Percentiles rank a stretch among this genome's conserved stretches.
Conservation (phyloP, 495 filamentous ascomycete species). For the Echria macrotheca region DNA sequence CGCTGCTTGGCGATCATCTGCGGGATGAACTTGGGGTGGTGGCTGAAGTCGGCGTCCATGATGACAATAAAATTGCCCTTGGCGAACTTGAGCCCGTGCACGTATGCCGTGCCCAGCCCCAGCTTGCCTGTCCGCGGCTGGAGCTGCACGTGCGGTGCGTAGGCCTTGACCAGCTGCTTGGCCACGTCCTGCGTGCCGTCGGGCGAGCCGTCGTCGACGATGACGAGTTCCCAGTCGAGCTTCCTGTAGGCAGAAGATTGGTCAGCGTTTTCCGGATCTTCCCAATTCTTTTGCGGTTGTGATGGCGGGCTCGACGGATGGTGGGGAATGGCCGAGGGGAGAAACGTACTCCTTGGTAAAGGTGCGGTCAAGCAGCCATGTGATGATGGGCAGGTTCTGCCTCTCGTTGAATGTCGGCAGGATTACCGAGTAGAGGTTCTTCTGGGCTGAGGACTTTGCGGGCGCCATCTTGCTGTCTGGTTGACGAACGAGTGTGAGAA, state of each 20-base stretch:
- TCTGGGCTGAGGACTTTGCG: constrained; percentile 19
- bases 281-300: no score
- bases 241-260: constrained; percentile 53
- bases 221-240: constrained; percentile 95
- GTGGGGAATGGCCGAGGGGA: not conserved
- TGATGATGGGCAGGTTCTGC: constrained; percentile 90
- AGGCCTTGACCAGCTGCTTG: constrained; percentile 80
- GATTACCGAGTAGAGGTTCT: constrained; percentile 91
- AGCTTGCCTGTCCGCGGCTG: constrained; percentile 89
- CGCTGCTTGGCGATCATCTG: constrained; percentile 76
- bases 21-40: constrained; percentile 95
- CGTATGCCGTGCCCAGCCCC: constrained; percentile 93
- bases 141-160: constrained; percentile 71
- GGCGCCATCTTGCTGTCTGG: constrained; percentile 27
- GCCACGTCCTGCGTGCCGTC: constrained; percentile 91
- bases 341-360: constrained; percentile 73
- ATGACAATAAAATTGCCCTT: constrained; percentile 95
- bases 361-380: constrained; percentile 84
- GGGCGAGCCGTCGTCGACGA: constrained; percentile 96
- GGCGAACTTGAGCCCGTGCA: constrained; percentile 82
- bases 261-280: no score
- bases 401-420: constrained; percentile 98
- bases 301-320: not conserved
- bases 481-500: not conserved
- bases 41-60: constrained; percentile 99